phyloP scores from a whole-genome alignment of 768 basidiomycete genomes.

The Mrakia hoshinonis region DNA sequence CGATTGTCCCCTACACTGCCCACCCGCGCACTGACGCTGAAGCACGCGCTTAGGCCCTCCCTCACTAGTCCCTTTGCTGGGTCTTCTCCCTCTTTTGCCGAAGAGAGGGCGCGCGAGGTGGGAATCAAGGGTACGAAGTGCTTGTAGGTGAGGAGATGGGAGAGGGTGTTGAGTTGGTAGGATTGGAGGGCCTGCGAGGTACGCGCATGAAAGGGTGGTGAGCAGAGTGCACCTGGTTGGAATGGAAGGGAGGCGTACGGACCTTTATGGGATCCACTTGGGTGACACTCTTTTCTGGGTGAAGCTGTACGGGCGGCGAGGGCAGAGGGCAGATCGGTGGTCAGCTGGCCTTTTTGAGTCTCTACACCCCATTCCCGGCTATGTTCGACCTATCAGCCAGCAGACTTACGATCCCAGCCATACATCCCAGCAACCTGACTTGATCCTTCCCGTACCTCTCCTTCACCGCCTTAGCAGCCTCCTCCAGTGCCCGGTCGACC shows the following conservation, averaged over 20 bases:
- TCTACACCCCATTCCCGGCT: background rate
- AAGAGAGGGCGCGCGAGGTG: constrained; percentile 22
- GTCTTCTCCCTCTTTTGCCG: constrained; percentile 32
- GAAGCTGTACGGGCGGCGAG: constrained; percentile 37
- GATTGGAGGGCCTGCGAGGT: constrained; percentile 25
- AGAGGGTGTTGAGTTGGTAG: constrained; percentile 42
- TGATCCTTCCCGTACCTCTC: constrained; percentile 38
- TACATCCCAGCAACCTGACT: constrained; percentile 42
- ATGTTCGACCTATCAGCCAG: too few relatives aligned
- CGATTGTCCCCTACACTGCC: constrained; percentile 43
- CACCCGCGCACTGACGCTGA: constrained; percentile 42
- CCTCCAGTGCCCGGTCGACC: constrained; percentile 38
- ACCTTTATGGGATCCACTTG: constrained; percentile 32
- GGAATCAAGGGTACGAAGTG: constrained; percentile 45
- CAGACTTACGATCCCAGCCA: constrained; percentile 42
- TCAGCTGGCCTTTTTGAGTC: too few relatives aligned
- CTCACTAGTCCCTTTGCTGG: constrained; percentile 39
- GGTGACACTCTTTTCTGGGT: constrained; percentile 43
- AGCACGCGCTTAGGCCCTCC: constrained; percentile 36
- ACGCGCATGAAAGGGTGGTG: too few relatives aligned
- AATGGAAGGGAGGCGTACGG: too few relatives aligned
- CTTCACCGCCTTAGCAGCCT: constrained; percentile 39
- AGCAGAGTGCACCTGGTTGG: too few relatives aligned
- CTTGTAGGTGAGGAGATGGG: constrained; percentile 44
- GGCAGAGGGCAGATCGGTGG: background rate